Percentiles rank a stretch among this genome's conserved stretches.
phyloP scores from a whole-genome alignment of 75 land plant genomes.

The Pseudotsuga menziesii region DNA sequence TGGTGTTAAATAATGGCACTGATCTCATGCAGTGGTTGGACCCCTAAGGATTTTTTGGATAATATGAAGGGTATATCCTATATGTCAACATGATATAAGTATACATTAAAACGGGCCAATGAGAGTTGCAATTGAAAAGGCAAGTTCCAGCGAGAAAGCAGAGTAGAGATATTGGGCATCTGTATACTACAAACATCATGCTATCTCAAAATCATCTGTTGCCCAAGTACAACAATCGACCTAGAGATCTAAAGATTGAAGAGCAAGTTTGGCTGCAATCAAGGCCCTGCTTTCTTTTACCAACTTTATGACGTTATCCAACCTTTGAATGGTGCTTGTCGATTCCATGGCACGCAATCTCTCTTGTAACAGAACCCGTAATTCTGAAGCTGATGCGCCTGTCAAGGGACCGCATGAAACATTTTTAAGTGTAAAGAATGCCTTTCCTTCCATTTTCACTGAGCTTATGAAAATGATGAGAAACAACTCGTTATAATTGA shows the following conservation, averaged over 20 bases:
- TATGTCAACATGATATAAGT: too few species aligned
- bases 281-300: slow-evolving; percentile 48
- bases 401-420: not conserved
- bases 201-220: too few species aligned
- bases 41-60: too few species aligned
- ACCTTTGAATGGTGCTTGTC: slow-evolving; percentile 50
- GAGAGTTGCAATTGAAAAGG: too few species aligned
- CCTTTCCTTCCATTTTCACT: not conserved
- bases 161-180: too few species aligned
- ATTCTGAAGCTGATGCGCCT: slow-evolving; percentile 69
- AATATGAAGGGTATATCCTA: too few species aligned
- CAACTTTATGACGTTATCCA: slow-evolving; percentile 33
- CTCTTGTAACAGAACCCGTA: slow-evolving; percentile 44
- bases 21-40: too few species aligned
- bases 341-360: slow-evolving; percentile 70
- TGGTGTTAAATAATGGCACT: too few species aligned
- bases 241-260: slow-evolving; percentile 55
- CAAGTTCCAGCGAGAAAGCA: too few species aligned
- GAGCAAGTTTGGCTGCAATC: slow-evolving; percentile 80
- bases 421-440: not conserved
- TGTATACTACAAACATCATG: too few species aligned
- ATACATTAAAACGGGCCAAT: too few species aligned
- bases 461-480: not conserved
- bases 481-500: not conserved
- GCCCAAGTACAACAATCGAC: too few species aligned